A percentile compares a stretch with the other conserved stretches of the same genome.
Evolutionary conservation across 805 yeast genomes (phyloP).

Genomic region (Kodamaea laetipori): DNA sequence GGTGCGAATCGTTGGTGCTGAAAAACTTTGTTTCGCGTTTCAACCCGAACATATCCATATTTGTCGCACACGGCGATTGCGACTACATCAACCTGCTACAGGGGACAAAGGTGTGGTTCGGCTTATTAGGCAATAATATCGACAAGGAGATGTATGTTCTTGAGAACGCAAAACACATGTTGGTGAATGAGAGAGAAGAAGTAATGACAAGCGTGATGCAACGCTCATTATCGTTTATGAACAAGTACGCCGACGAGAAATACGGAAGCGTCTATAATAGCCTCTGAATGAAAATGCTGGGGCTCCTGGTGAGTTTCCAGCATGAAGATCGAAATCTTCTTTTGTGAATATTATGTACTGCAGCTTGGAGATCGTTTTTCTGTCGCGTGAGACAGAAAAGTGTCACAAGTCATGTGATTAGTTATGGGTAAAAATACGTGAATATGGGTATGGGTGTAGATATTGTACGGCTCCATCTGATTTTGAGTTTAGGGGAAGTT

Average conservation of each 20-base stretch:
- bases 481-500: too few relatives aligned
- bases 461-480: too few relatives aligned
- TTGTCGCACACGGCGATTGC: conserved; percentile 10
- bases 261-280: conserved; percentile 11
- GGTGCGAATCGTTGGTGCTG: conserved; percentile 10
- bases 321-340: background rate
- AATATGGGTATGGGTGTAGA: too few relatives aligned
- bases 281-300: background rate
- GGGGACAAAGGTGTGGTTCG: conserved; percentile 6
- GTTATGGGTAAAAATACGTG: too few relatives aligned
- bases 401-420: too few relatives aligned
- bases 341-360: conserved; percentile 1
- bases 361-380: background rate
- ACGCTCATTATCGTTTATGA: conserved; percentile 8
- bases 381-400: too few relatives aligned
- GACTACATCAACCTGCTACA: conserved; percentile 5
- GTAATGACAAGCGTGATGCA: conserved; percentile 4
- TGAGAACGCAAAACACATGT: conserved; percentile 12
- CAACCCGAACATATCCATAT: conserved; percentile 11
- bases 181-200: conserved; percentile 6
- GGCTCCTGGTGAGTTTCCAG: conserved; percentile 3
- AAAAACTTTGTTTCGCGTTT: conserved; percentile 8
- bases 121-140: conserved; percentile 7
- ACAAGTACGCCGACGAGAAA: conserved; percentile 11
- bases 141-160: conserved; percentile 12